Evolutionary conservation across 2,329 filamentous ascomycete genomes (phyloP), one percentile per base, ranked within the genome.

Genomic region (Diaporthe aspalathi): DNA sequence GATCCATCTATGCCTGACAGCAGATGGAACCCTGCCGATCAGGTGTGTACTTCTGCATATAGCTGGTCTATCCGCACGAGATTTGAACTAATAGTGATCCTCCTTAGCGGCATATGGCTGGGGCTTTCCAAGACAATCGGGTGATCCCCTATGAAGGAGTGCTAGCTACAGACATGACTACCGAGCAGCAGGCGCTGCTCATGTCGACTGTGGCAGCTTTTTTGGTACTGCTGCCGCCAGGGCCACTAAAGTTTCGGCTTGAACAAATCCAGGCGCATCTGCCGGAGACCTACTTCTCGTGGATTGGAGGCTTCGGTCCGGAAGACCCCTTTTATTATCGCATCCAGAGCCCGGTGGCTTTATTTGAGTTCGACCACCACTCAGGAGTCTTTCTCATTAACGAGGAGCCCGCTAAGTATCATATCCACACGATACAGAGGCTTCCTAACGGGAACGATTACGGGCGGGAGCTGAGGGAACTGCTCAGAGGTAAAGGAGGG

Each of bases 301-400:
- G 93, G 92, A 94, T 95, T 68, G 93, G 93, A 6, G 89, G 88
- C 0, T 92, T 83, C 73, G 88, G 85, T 0, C 85, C 93, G 66
- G 81, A 88, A 0, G 92, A 94, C 78, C 84, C 93, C 0, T 95
- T 93, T 76, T 95, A 95, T 80, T 95, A 91, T 76, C 86, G 93
- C 0, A 87, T 95, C 4, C 93, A 95, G 79, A 94, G 89, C 74
- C 92, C 92, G 0, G 92, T 95, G 0, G 84, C 93, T 0, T 83
- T 94, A 2, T 83, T 92, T 66, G 93, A 95, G 84, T 93, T 95
- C 76, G 93, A 95, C 76, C 92, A 94, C 77, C 93, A 95, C 79
- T 93, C 89, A 0, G 92, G 92, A 0, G 93, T 95, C 0, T 95
- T 94, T 75, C 80, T 95, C 76, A 90, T 86, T 1, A 95, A 94